Evolutionary conservation across 2,329 filamentous ascomycete genomes (phyloP).

Genomic region (Ophiognomonia clavigignenti-juglandacearum): DNA sequence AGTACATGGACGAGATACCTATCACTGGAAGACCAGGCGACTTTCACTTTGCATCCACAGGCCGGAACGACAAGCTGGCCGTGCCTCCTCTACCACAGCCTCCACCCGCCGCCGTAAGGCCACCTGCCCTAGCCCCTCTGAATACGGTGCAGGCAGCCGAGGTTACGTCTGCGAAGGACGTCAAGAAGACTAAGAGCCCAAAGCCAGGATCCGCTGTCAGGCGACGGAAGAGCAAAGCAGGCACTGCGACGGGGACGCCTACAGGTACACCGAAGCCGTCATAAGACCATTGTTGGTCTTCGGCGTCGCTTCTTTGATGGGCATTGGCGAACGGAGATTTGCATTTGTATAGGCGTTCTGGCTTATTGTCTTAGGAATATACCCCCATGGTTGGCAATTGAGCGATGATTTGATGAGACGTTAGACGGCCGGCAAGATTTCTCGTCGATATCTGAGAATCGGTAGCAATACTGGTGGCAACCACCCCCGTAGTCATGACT

Average conservation of each 20-base stretch:
- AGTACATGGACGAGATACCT: slow-evolving; percentile 64
- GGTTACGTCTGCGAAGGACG: slow-evolving; percentile 33
- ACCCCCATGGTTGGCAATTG: neutral
- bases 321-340: neutral
- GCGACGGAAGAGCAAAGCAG: slow-evolving; percentile 43
- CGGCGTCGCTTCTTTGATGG: neutral
- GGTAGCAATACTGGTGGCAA: too few relatives aligned
- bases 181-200: slow-evolving; percentile 39
- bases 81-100: slow-evolving; percentile 13
- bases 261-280: slow-evolving; percentile 21
- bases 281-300: slow-evolving; percentile 7
- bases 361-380: neutral
- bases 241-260: slow-evolving; percentile 9
- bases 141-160: slow-evolving; percentile 38
- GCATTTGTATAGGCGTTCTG: slow-evolving; percentile 1
- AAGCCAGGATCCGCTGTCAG: slow-evolving; percentile 34
- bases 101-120: slow-evolving; percentile 15
- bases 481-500: too few relatives aligned
- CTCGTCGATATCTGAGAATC: too few relatives aligned
- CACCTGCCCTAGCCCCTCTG: slow-evolving; percentile 27
- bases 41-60: slow-evolving; percentile 60
- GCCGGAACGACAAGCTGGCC: slow-evolving; percentile 41
- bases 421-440: too few relatives aligned
- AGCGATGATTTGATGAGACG: neutral
- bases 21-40: slow-evolving; percentile 63